These are phyloP conservation scores for Aspergillus sclerotialis DNA, from an alignment of 2,329 filamentous ascomycete species.

Conservation along the genomic window DNA sequence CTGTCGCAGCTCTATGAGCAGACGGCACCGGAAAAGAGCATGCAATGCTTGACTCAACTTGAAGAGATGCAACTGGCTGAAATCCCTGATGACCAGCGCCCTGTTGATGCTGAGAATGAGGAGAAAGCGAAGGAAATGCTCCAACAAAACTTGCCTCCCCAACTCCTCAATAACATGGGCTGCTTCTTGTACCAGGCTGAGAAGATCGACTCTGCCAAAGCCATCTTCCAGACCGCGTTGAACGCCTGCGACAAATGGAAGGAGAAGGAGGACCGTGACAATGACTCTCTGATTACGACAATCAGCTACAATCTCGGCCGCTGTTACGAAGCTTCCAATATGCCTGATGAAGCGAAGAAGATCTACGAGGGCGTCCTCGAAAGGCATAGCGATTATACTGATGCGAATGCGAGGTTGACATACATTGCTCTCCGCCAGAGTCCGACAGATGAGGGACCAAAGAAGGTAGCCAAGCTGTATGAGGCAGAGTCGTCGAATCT, in stretches of 20 bases:
- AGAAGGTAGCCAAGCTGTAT: conserved; percentile 77
- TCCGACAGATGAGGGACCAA: conserved; percentile 78
- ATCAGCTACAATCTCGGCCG: conserved; percentile 95
- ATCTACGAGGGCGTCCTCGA: conserved; percentile 81
- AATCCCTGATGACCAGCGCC: conserved; percentile 62
- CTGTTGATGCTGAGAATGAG: conserved; percentile 54
- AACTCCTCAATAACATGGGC: conserved; percentile 93
- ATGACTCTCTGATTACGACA: conserved; percentile 85
- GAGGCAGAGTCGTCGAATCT: conserved; percentile 77
- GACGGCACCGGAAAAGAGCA: conserved; percentile 78
- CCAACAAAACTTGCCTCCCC: conserved; percentile 74
- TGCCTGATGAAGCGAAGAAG: conserved; percentile 74
- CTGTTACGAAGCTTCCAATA: conserved; percentile 79
- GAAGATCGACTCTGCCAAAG: conserved; percentile 69
- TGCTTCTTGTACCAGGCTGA: conserved; percentile 91
- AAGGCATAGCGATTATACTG: conserved; percentile 85
- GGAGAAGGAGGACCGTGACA: conserved; percentile 71
- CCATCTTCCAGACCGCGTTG: conserved; percentile 87
- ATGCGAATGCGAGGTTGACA: conserved; percentile 79
- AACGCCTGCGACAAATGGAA: conserved; percentile 77
- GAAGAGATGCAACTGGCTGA: conserved; percentile 83
- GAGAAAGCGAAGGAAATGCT: conserved; percentile 51
- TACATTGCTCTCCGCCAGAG: conserved; percentile 80
- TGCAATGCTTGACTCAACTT: conserved; percentile 86
- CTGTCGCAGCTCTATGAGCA: conserved; percentile 84